Evolutionary conservation across 345 rosid genomes (phyloP).

Genomic region (Jatropha curcas): DNA sequence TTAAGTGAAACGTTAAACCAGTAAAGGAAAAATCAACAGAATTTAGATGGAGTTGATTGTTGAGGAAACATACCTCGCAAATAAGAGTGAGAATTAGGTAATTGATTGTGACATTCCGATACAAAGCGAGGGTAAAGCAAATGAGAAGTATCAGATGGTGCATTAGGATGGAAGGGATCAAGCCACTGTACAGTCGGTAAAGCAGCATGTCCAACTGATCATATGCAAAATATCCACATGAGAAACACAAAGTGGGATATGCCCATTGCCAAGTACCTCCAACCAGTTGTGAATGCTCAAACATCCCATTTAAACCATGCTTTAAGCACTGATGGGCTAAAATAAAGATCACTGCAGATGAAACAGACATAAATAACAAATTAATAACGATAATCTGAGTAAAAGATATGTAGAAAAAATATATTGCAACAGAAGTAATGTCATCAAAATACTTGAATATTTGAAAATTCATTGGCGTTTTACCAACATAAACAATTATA

Average conservation of each 20-base stretch:
- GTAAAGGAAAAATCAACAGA: background rate
- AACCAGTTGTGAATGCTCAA: slow-evolving; percentile 69
- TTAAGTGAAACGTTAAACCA: background rate
- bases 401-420: background rate
- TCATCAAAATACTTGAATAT: background rate
- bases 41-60: background rate
- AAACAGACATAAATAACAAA: slow-evolving; percentile 11
- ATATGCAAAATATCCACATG: slow-evolving; percentile 93
- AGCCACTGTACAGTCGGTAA: slow-evolving; percentile 69
- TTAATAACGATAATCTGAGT: background rate
- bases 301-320: slow-evolving; percentile 49
- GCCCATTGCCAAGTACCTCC: slow-evolving; percentile 80
- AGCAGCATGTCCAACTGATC: slow-evolving; percentile 94
- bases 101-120: slow-evolving; percentile 77
- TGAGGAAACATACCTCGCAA: slow-evolving; percentile 63
- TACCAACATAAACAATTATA: background rate
- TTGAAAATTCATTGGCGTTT: background rate
- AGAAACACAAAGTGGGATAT: slow-evolving; percentile 74
- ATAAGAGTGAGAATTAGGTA: slow-evolving; percentile 83
- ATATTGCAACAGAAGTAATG: background rate
- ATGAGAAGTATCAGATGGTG: slow-evolving; percentile 85
- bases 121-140: slow-evolving; percentile 89
- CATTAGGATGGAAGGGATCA: slow-evolving; percentile 69
- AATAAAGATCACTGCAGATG: slow-evolving; percentile 64
- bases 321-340: slow-evolving; percentile 52